Evolutionary conservation across 1,284 basidiomycete species (phyloP).

Genomic region (Acaromyces ingoldii): DNA sequence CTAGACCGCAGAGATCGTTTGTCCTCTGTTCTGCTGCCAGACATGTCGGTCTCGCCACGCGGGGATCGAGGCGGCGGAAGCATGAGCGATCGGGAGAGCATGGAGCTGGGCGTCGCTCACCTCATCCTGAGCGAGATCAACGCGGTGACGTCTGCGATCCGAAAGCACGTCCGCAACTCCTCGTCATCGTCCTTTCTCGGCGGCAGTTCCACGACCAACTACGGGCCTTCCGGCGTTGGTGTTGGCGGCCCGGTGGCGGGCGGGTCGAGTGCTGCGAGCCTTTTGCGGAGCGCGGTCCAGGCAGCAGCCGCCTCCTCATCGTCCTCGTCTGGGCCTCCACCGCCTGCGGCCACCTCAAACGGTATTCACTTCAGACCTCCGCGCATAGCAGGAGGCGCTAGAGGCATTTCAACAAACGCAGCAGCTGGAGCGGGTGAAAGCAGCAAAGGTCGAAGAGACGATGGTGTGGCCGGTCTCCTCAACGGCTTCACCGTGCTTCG

Average conservation of each 20-base stretch:
- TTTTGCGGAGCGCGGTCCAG: neutral
- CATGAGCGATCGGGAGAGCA: too few relatives aligned
- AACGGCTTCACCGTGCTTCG: constrained; percentile 80
- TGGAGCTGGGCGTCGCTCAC: too few relatives aligned
- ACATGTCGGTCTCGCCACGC: too few relatives aligned
- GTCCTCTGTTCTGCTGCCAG: too few relatives aligned
- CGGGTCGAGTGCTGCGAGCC: constrained; percentile 2
- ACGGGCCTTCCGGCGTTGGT: too few relatives aligned
- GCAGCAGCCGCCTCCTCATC: constrained; percentile 5
- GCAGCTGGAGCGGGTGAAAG: constrained; percentile 1
- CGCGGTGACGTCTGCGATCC: constrained; percentile 89
- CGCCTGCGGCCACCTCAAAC: too few relatives aligned
- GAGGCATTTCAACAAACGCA: too few relatives aligned
- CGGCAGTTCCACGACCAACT: neutral
- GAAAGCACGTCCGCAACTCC: constrained; percentile 58
- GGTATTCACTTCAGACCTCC: too few relatives aligned
- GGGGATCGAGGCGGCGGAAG: too few relatives aligned
- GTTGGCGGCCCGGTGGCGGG: neutral
- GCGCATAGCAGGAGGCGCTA: too few relatives aligned
- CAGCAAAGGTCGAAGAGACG: constrained; percentile 8
- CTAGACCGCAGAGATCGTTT: too few relatives aligned
- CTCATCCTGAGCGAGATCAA: constrained; percentile 82
- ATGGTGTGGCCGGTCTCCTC: constrained; percentile 60
- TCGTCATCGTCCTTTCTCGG: constrained; percentile 19
- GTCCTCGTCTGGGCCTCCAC: too few relatives aligned